Evolutionary conservation across 495 filamentous ascomycete species (phyloP).

Genomic region (Saxophila tyrrhenica): DNA sequence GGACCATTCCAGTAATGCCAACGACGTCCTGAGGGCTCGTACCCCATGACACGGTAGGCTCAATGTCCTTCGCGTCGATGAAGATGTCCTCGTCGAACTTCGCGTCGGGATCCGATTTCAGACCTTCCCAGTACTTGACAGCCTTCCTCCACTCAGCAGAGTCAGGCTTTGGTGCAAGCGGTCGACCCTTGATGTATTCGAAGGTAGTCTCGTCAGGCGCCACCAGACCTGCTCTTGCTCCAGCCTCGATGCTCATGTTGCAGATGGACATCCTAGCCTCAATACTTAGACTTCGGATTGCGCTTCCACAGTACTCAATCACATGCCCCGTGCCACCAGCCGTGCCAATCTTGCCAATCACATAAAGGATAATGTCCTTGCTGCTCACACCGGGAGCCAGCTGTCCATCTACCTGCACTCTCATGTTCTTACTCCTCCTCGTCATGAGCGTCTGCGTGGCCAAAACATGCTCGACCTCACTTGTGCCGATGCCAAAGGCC

Average conservation of each 20-base stretch:
- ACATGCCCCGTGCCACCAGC: conserved; percentile 90
- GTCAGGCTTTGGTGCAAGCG: conserved; percentile 73
- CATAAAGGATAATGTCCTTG: conserved; percentile 91
- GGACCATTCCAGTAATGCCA: conserved; percentile 81
- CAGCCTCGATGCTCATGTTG: conserved; percentile 99
- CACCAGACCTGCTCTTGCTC: conserved; percentile 92
- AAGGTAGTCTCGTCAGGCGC: conserved; percentile 91
- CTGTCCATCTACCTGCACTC: conserved; percentile 84
- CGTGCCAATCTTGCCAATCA: conserved; percentile 89
- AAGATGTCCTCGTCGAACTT: conserved; percentile 78
- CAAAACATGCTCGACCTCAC: conserved; percentile 96
- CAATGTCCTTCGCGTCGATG: conserved; percentile 83
- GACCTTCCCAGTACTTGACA: conserved; percentile 73
- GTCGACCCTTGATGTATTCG: conserved; percentile 83
- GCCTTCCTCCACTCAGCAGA: conserved; percentile 85
- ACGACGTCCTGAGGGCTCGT: conserved; percentile 94
- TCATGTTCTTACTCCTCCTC: conserved; percentile 95
- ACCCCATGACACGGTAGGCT: conserved; percentile 91
- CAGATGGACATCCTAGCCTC: conserved; percentile 98
- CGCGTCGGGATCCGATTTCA: conserved; percentile 74
- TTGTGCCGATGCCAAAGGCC: conserved; percentile 95
- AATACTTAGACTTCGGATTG: conserved; percentile 82
- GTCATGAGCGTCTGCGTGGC: conserved; percentile 94
- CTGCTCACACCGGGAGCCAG: conserved; percentile 86
- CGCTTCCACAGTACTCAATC: conserved; percentile 93